Evolutionary conservation across 768 basidiomycete species (phyloP), one percentile per base, ranked within the genome.

Genomic region (Dacryopinax primogenitus): DNA sequence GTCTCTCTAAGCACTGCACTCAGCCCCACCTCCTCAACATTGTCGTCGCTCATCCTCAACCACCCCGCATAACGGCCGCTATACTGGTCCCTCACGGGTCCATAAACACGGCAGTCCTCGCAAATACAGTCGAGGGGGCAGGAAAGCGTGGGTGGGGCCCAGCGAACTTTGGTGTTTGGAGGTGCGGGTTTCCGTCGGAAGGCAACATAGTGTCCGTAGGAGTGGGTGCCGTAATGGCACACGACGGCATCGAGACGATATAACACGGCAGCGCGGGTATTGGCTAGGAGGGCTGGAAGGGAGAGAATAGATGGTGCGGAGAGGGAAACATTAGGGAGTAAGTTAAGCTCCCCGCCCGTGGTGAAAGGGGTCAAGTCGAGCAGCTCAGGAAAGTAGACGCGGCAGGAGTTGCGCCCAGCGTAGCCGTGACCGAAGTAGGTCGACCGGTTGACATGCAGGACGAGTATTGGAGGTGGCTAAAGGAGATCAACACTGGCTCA

Each of bases 191-290:
- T 90, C 58, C 94, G 81, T 16, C 96, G 82, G 73, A 86, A 95
- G 69, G 89, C 92, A 68, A 98, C 83, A 73, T 95, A 99, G 73
- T 99, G 95, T 3, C 95, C 95, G 72, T 89, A 94, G 2, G 87
- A 87, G 72, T 96, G 93, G 64, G 86, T 84, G 15, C 95, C 95
- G 72, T 86, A 95, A 74, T 98, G 95, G 70, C 92, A 92, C 16
- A 98, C 92, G 33, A 90, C 85, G 11, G 90, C 86, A 1, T 85
- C 76, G 35, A 98, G 82, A 51, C 92, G 84, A 74, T 98, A 98
- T 35, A 94, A 77, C n/a, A 84, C 86, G 78, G 1, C 80, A 28
- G 80, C 78, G 7, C 83, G 83, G 0, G 84, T 84, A 0, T 83
- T 83, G 0, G 83, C 85, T 0, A 79, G 78, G 15, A 83, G 79